Evolutionary conservation across 2,329 filamentous ascomycete genomes (phyloP).

Genomic region (Arthroderma sp.): DNA sequence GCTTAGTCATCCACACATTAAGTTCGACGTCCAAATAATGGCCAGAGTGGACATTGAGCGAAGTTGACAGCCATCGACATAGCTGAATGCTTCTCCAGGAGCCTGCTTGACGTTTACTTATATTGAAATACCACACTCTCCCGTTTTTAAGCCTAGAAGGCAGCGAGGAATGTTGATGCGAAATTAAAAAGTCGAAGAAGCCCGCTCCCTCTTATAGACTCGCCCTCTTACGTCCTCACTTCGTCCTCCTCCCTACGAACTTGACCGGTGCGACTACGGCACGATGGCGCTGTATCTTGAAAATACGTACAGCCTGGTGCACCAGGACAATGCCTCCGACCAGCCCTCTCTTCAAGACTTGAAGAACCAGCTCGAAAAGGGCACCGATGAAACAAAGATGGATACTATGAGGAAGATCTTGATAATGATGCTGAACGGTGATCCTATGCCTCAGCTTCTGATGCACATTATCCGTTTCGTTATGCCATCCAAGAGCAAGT

Average conservation of each 20-base stretch:
- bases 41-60: constrained; percentile 21
- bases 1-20: constrained; percentile 35
- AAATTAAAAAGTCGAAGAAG: no score
- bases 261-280: constrained; percentile 13
- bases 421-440: constrained; percentile 95
- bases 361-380: constrained; percentile 86
- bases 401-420: constrained; percentile 95
- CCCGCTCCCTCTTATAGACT: no score
- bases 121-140: no score
- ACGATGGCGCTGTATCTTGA: constrained; percentile 92
- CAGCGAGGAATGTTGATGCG: no score
- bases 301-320: constrained; percentile 89
- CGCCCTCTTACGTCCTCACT: no score
- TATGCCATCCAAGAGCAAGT: constrained; percentile 96
- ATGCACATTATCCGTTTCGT: constrained; percentile 99
- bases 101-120: neutral
- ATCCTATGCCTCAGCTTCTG: constrained; percentile 84
- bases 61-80: neutral
- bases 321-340: constrained; percentile 93
- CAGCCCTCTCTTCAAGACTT: constrained; percentile 82
- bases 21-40: constrained; percentile 17
- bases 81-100: neutral
- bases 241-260: no score
- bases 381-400: constrained; percentile 80
- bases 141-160: no score